These are phyloP conservation scores for Puccinia triticina DNA, from an alignment of 1,284 basidiomycete species.

Conservation along the genomic window DNA sequence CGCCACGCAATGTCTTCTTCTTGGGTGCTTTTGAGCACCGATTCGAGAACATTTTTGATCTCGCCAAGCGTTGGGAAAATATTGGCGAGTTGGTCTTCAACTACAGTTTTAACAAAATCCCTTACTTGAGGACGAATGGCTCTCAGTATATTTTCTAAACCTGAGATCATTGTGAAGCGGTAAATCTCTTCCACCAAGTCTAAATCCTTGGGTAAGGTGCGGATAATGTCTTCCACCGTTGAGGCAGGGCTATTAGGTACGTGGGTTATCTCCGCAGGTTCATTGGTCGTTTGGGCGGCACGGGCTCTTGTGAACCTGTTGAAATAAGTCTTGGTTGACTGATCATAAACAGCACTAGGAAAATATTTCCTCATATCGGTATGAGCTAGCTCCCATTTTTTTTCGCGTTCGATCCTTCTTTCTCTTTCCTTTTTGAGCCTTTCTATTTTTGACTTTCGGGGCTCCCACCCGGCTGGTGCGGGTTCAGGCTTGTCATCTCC, in stretches of 20 bases:
- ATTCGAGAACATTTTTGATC: background rate
- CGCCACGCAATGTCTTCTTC: background rate
- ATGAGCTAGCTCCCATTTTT: background rate
- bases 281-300: background rate
- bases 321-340: background rate
- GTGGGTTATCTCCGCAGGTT: background rate
- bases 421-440: background rate
- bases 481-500: background rate
- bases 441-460: background rate
- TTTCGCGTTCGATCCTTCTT: background rate
- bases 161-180: background rate
- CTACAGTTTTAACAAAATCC: background rate
- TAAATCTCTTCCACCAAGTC: constrained; percentile 11
- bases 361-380: background rate
- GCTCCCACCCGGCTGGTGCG: too few relatives aligned
- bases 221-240: background rate
- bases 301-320: background rate
- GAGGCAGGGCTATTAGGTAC: background rate
- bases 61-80: background rate
- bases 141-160: background rate
- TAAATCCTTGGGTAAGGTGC: constrained; percentile 3
- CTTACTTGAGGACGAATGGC: constrained; percentile 3
- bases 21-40: background rate
- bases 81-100: background rate
- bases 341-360: background rate